A percentile compares a stretch with the other conserved stretches of the same genome.
Evolutionary conservation across 2,329 filamentous ascomycete species (phyloP).

Genomic region (Talaromyces pinophilus): DNA sequence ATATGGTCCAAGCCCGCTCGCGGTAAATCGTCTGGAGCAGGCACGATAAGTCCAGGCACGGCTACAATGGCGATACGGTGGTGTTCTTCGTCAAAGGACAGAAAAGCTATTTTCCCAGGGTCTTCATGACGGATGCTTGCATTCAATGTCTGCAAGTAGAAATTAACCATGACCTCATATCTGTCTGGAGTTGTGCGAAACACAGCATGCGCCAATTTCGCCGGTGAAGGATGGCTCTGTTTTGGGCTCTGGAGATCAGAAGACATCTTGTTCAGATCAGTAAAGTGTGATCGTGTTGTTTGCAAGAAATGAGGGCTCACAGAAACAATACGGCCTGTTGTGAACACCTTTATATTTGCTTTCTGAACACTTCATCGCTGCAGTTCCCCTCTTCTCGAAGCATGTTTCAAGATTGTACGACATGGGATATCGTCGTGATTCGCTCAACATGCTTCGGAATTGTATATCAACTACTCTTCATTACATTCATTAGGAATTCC

Average conservation of each 20-base stretch:
- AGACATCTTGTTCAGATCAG: background rate
- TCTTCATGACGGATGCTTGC: constrained; percentile 34
- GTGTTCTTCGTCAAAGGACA: constrained; percentile 52
- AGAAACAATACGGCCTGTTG: background rate
- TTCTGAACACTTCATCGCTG: background rate
- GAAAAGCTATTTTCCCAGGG: constrained; percentile 35
- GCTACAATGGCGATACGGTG: constrained; percentile 50
- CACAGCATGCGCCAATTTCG: constrained; percentile 29
- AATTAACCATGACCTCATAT: constrained; percentile 37
- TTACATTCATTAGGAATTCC: no score
- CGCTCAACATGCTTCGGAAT: background rate
- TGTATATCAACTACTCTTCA: background rate
- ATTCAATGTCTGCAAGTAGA: constrained; percentile 43
- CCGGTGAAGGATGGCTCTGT: constrained; percentile 8
- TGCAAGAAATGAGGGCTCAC: no score
- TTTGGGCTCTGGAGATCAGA: background rate
- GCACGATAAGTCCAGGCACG: constrained; percentile 41
- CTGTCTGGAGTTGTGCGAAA: constrained; percentile 30
- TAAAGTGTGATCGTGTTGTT: background rate
- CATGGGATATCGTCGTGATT: background rate
- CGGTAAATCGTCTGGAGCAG: constrained; percentile 37
- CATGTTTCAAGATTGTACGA: background rate
- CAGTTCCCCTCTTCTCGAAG: background rate
- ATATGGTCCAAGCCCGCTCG: constrained; percentile 15
- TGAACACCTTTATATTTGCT: background rate